These are phyloP conservation scores for Austroboletus festivus DNA, from an alignment of 768 basidiomycete species.

Conservation along the genomic window DNA sequence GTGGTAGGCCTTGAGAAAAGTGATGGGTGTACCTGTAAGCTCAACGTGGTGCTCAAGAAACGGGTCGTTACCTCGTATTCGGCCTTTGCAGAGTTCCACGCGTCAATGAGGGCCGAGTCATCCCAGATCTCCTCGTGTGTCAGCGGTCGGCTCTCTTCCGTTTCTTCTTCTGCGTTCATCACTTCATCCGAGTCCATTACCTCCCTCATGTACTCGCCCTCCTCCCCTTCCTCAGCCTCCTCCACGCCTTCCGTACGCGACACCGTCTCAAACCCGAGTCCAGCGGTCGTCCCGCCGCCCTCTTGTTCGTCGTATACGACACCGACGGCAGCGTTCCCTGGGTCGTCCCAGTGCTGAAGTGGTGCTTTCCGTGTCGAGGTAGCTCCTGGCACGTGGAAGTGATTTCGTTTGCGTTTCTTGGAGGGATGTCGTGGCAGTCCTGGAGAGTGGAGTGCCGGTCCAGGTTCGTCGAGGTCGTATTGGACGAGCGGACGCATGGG, in stretches of 20 bases:
- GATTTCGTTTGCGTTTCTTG: conserved; percentile 49
- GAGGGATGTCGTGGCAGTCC: conserved; percentile 40
- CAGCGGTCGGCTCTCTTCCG: conserved; percentile 59
- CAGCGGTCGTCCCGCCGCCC: neutral
- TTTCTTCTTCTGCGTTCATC: conserved; percentile 40
- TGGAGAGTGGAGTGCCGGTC: neutral
- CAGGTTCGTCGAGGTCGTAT: conserved; percentile 26
- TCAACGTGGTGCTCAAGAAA: neutral
- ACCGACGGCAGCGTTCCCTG: conserved; percentile 21
- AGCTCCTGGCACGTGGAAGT: conserved; percentile 13
- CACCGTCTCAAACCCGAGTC: conserved; percentile 2
- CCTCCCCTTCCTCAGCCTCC: conserved; percentile 18
- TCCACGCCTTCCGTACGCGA: conserved; percentile 7
- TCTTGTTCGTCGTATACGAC: conserved; percentile 34
- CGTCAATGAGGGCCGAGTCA: conserved; percentile 76
- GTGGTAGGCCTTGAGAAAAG: conserved; percentile 48
- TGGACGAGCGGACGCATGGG: conserved; percentile 29
- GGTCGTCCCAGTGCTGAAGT: conserved; percentile 46
- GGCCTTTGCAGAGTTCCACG: conserved; percentile 81
- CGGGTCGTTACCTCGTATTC: conserved; percentile 59
- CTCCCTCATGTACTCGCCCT: conserved; percentile 20
- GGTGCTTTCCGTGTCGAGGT: conserved; percentile 5
- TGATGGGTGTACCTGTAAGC: neutral
- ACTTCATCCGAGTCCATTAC: conserved; percentile 22
- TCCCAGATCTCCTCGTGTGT: conserved; percentile 82